These are phyloP conservation scores for Euphorbia corollata DNA, from an alignment of 441 rosid species.

Conservation along the genomic window DNA sequence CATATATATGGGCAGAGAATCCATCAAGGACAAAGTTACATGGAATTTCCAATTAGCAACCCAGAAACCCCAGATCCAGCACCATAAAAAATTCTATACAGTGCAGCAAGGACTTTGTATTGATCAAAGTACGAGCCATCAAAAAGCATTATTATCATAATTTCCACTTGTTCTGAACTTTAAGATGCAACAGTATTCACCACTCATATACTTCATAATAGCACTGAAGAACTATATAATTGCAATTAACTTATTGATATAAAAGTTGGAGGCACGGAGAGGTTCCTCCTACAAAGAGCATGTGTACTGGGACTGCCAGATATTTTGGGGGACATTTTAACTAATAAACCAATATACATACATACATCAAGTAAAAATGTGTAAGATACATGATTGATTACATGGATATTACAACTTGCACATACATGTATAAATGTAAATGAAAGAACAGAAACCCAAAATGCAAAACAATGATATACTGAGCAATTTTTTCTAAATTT, in stretches of 20 bases:
- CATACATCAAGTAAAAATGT: background rate
- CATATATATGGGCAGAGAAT: background rate
- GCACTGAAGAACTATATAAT: background rate
- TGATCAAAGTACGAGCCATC: conserved; percentile 1
- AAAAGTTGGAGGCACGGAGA: background rate
- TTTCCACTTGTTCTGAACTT: background rate
- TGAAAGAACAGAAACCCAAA: conserved; percentile 1
- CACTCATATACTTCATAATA: background rate
- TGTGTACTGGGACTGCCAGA: background rate
- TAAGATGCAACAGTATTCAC: background rate
- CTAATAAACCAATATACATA: background rate
- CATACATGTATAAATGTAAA: background rate
- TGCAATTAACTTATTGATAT: background rate
- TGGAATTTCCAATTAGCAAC: conserved; percentile 15
- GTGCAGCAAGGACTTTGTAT: background rate
- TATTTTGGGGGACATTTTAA: background rate
- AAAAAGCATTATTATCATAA: background rate
- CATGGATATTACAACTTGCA: background rate
- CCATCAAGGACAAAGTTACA: conserved; percentile 8
- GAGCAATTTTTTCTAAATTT: background rate
- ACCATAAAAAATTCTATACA: conserved; percentile 6
- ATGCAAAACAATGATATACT: background rate
- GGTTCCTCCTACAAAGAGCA: conserved; percentile 1
- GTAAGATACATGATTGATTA: background rate
- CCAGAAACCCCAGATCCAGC: conserved; percentile 7